Percentiles rank a stretch among this genome's conserved stretches.
phyloP scores from a whole-genome alignment of 805 yeast species.

The Zygoascus ofunaensis region DNA sequence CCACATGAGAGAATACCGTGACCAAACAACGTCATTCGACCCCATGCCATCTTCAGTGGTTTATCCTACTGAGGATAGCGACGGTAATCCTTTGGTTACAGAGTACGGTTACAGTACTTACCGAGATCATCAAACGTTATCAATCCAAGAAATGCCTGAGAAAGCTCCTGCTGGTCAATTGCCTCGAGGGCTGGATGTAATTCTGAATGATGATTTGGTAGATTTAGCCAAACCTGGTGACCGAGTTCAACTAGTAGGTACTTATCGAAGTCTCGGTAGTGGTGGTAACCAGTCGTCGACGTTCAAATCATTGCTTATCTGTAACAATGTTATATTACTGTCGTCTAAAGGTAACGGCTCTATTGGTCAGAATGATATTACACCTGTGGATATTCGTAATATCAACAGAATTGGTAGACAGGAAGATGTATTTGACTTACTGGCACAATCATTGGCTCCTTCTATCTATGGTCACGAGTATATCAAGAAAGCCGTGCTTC shows the following conservation, averaged over 20 bases:
- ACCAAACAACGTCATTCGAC: constrained; percentile 83
- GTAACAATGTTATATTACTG: constrained; percentile 80
- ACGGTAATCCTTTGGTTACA: constrained; percentile 78
- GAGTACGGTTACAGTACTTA: constrained; percentile 91
- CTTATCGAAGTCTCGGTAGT: constrained; percentile 84
- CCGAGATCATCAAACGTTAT: constrained; percentile 85
- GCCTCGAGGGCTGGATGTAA: constrained; percentile 85
- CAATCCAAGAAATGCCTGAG: constrained; percentile 97
- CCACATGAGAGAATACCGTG: constrained; percentile 86
- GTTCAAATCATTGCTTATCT: constrained; percentile 75
- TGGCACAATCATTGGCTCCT: constrained; percentile 87
- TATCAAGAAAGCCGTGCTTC: constrained; percentile 81
- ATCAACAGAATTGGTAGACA: constrained; percentile 71
- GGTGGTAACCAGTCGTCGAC: constrained; percentile 38
- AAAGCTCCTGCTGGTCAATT: constrained; percentile 96
- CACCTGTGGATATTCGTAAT: constrained; percentile 77
- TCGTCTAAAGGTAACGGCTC: constrained; percentile 84
- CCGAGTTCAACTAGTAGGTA: constrained; percentile 88
- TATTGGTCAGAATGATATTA: constrained; percentile 50
- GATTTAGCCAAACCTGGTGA: constrained; percentile 94
- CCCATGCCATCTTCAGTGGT: constrained; percentile 75
- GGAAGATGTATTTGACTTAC: constrained; percentile 61
- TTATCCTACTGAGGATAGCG: constrained; percentile 87
- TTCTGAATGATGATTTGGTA: constrained; percentile 91
- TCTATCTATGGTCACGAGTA: constrained; percentile 89